Conservation (phyloP, 2,329 filamentous ascomycete genomes). For the Ascosphaera aggregata region DNA sequence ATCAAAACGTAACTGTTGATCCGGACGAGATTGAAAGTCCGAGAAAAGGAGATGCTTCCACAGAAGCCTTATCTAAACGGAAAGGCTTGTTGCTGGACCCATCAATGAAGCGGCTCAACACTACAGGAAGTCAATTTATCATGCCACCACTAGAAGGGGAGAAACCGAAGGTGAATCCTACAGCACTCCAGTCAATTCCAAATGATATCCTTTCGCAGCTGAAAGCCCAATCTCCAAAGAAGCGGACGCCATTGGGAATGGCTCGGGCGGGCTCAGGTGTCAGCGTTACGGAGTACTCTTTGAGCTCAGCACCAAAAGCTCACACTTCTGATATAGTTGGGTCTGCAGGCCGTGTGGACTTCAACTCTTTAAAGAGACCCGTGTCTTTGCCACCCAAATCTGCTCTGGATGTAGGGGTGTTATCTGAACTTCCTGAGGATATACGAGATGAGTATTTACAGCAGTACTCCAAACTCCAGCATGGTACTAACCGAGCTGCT, state of each 20-base stretch:
- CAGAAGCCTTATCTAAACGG: constrained; percentile 8
- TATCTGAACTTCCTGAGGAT: constrained; percentile 63
- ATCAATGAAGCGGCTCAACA: constrained; percentile 44
- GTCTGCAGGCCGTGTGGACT: not conserved
- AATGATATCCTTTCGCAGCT: not conserved
- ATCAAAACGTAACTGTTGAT: constrained; percentile 13
- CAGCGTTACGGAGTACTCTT: not conserved
- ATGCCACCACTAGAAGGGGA: constrained; percentile 31
- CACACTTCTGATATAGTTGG: not conserved
- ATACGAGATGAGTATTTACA: constrained; percentile 32
- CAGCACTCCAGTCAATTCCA: not conserved
- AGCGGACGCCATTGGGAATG: not conserved
- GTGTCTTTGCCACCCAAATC: constrained; percentile 5
- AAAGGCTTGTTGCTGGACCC: constrained; percentile 14
- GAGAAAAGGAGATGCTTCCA: constrained; percentile 12
- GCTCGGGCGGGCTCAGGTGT: not conserved
- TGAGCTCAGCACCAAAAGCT: not conserved
- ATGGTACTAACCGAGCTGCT: not conserved
- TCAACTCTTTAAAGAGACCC: not conserved
- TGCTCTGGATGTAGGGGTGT: constrained; percentile 56
- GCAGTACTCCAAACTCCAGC: not conserved
- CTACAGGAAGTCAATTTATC: constrained; percentile 75
- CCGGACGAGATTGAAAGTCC: constrained; percentile 26
- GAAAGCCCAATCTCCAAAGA: not conserved
- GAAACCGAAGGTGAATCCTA: not conserved